Evolutionary conservation across 2,329 filamentous ascomycete species (phyloP), one percentile per base, ranked within the genome.

Genomic region (Dothistroma septosporum): DNA sequence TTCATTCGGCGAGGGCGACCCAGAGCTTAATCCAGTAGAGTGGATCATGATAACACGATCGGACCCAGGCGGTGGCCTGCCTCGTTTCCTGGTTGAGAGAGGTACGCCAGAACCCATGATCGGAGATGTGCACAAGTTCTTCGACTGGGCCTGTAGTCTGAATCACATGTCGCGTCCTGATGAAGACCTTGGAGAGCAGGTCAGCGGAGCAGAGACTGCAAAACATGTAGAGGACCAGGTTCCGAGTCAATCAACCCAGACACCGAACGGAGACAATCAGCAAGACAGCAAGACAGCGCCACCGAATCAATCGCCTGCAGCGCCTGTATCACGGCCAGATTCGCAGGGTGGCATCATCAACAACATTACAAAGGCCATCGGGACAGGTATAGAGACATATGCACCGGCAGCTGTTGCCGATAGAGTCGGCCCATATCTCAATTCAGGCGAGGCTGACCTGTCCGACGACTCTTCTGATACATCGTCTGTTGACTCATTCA

Each of bases 41-140:
- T 96, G 92, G 92, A 84, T 94, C 62, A 96, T 96, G 92, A 85
- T 96, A 19, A 96, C 91, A 1, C 83, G 92, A 53, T 93, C 89
- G 73, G 91, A 96, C 68, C 91, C 92, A 2, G 92, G 92, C 11
- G 92, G 92, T 56, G 93, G 86, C 61, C 92, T 96, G 19, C 92
- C 92, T 0, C 84, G 90, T 14, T 96, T 94, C 76, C 87, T 96
- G 82, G 90, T 96, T n/a, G 92, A 96, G 70, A 87, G 90, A 72
- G 90, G 89, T 32, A 96, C 92, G 0, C 92, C 92, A 0, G 85
- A 83, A 11, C 90, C 90, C 37, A 94, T 96, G 68, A 83, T 91
- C 28, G 81, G 81, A 47, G 92, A 96, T 73, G 89, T 91, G 0
- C 83, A 83, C 57, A 94, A 92, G 74, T 95, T 96, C 67, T 73